A percentile compares a stretch with the other conserved stretches of the same genome.
Evolutionary conservation across 2,329 filamentous ascomycete species (phyloP).

Genomic region (Penicillium sp.): DNA sequence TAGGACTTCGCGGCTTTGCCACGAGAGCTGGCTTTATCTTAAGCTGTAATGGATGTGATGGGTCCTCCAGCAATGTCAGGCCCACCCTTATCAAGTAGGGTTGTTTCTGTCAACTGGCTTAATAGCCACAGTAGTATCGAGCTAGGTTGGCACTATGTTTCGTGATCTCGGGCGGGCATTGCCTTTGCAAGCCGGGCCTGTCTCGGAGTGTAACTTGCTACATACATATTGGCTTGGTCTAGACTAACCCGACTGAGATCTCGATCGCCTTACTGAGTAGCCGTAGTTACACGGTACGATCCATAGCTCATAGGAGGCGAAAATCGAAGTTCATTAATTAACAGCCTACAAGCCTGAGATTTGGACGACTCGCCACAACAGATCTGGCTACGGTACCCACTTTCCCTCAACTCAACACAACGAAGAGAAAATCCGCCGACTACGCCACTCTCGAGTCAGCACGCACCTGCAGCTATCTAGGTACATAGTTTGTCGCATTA

Average conservation of each 20-base stretch:
- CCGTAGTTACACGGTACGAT: not conserved
- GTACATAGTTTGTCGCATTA: slow-evolving; percentile 10
- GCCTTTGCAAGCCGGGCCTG: not conserved
- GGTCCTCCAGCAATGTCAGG: not conserved
- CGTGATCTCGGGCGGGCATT: slow-evolving; percentile 8
- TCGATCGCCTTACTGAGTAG: no score
- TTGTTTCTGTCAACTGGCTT: slow-evolving; percentile 4
- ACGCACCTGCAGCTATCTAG: not conserved
- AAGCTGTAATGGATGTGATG: not conserved
- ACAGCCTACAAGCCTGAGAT: not conserved
- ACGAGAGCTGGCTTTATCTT: not conserved
- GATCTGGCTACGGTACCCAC: not conserved
- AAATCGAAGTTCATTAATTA: not conserved
- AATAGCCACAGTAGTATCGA: slow-evolving; percentile 22
- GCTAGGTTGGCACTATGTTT: slow-evolving; percentile 9
- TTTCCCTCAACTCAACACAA: not conserved
- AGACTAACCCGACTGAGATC: no score
- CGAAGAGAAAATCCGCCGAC: not conserved
- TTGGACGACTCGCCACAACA: not conserved
- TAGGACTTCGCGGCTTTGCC: not conserved
- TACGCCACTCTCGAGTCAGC: not conserved
- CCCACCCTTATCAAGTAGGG: not conserved
- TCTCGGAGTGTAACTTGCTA: not conserved
- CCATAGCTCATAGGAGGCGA: not conserved
- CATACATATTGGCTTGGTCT: not conserved